Evolutionary conservation across 2,329 filamentous ascomycete genomes (phyloP), one percentile per base, ranked within the genome.

Genomic region (Fusarium oligoseptatum): DNA sequence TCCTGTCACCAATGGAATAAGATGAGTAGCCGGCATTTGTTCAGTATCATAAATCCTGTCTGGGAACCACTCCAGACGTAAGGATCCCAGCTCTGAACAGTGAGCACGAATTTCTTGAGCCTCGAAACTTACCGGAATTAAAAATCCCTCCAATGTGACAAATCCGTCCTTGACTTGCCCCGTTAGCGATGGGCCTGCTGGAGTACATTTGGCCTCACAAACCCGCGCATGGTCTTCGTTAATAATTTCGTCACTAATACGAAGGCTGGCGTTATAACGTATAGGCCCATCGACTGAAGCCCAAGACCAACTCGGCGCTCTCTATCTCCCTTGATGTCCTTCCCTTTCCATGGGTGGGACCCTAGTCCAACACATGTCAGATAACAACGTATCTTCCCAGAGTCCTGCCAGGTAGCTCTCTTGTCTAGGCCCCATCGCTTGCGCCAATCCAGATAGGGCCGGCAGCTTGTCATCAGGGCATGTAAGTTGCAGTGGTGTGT

Each of bases 81-180:
- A 12, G 1, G n/a, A 7, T 4, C 1, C 3, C 41, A 43, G n/a
- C 0, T 22, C 41, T 4, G n/a, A 22, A 1, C n/a, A 43, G 3
- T 43, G 20, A 43, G n/a, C 39, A 20, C 2, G 11, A 12, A 43
- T 20, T 1, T 3, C 0, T 1, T 6, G 11, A 10, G 11, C n/a
- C 4, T 3, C n/a, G 10, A 22, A 4, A 12, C n/a, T 43, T 8
- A n/a, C 39, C 3, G 39, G 41, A 4, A 43, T 22, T 14, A 43
- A 8, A 22, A 4, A 14, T 11, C 11, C 41, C 12, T 43, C 41
- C 11, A 43, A 7, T 14, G 6, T 9, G 14, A 43, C 6, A 22
- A 14, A 43, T 3, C 41, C 41, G 2, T 8, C 41, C 6, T 22
- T 4, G 3, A 43, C 41, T 14, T 43, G 1, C 7, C 41, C 41